Percentiles rank a stretch among this genome's conserved stretches.
phyloP scores from a whole-genome alignment of 129 eudicot genomes.

The Centrapalus pauciflorus region DNA sequence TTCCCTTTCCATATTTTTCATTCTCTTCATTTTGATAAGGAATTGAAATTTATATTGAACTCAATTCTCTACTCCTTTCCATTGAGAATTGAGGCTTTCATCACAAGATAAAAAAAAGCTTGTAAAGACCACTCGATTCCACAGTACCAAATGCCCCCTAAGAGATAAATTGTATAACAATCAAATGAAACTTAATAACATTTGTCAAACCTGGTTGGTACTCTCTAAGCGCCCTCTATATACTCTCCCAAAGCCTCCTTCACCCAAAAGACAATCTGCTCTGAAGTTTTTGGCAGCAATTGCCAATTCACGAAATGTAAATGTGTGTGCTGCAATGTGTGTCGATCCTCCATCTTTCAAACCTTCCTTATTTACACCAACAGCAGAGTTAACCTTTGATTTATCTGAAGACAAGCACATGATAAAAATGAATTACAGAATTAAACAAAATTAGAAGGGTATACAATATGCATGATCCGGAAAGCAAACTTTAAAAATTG shows the following conservation, averaged over 20 bases:
- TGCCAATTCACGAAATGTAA: conserved; percentile 93
- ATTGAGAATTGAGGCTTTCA: too few species aligned
- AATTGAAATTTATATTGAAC: too few species aligned
- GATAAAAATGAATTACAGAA: neutral
- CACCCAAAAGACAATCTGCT: conserved; percentile 86
- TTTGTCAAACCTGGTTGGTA: conserved; percentile 68
- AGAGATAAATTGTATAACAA: neutral
- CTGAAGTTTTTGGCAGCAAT: conserved; percentile 83
- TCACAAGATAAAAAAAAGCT: too few species aligned
- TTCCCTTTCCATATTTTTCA: too few species aligned
- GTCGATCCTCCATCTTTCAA: conserved; percentile 68
- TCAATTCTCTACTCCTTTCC: too few species aligned
- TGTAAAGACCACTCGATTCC: too few species aligned
- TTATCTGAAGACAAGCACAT: conserved; percentile 42
- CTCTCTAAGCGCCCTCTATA: conserved; percentile 75
- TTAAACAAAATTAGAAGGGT: neutral
- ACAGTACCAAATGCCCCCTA: too few species aligned
- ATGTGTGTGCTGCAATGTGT: conserved; percentile 79
- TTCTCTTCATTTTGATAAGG: too few species aligned
- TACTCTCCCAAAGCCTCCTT: conserved; percentile 93
- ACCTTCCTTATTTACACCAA: conserved; percentile 49
- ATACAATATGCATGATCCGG: neutral
- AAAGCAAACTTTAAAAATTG: conserved; percentile 2
- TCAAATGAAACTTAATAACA: neutral
- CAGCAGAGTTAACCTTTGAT: conserved; percentile 39